A percentile compares a stretch with the other conserved stretches of the same genome.
Evolutionary conservation across 768 basidiomycete genomes (phyloP).

Genomic region (Suillus paluster): DNA sequence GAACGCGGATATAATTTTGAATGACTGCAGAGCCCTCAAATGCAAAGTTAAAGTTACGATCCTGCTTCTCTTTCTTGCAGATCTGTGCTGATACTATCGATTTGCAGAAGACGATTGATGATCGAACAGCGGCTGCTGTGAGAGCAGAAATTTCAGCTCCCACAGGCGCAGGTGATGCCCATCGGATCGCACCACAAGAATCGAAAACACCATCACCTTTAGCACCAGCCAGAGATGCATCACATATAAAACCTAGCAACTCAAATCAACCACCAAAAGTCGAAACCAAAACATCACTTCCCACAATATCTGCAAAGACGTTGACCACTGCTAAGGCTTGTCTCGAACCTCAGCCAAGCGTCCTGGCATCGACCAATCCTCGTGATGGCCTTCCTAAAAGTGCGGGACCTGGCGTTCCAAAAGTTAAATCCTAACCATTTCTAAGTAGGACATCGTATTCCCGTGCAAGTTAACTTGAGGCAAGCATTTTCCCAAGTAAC

Average conservation of each 20-base stretch:
- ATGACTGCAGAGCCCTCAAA: slow-evolving; percentile 5
- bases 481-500: neutral
- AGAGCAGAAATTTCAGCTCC: too few species aligned
- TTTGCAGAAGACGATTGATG: neutral
- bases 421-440: too few species aligned
- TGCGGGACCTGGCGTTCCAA: neutral
- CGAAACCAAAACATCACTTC: neutral
- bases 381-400: neutral
- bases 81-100: neutral
- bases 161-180: neutral
- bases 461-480: neutral
- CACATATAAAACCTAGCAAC: neutral
- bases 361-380: neutral
- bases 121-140: neutral
- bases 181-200: too few species aligned
- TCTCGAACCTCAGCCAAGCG: neutral
- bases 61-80: neutral
- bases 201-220: neutral
- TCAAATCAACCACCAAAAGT: neutral
- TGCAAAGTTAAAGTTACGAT: neutral
- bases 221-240: neutral
- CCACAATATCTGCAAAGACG: neutral
- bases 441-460: neutral
- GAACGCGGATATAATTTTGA: neutral
- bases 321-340: too few species aligned